phyloP scores from a whole-genome alignment of 2,329 filamentous ascomycete species.

The Calonectria naviculata region DNA sequence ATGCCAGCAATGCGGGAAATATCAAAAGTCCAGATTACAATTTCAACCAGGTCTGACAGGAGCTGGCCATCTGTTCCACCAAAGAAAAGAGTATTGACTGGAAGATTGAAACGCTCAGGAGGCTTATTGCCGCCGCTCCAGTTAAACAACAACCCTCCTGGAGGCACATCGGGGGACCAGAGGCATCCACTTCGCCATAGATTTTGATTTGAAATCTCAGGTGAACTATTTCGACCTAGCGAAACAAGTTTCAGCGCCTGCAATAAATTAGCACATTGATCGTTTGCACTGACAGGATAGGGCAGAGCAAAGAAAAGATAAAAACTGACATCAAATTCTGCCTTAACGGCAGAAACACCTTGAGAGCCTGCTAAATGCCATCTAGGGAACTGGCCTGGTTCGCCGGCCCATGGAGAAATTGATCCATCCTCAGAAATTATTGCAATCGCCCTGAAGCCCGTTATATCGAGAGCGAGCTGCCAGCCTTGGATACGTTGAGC shows the following conservation, averaged over 20 bases:
- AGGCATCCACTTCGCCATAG: conserved; percentile 19
- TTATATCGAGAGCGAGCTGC: conserved; percentile 23
- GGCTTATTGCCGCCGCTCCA: not conserved
- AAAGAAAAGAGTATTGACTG: conserved; percentile 19
- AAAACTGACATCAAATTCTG: conserved; percentile 27
- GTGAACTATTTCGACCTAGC: conserved; percentile 10
- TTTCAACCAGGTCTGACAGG: conserved; percentile 4
- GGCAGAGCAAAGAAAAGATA: not conserved
- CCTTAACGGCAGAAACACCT: conserved; percentile 19
- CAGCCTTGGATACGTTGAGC: conserved; percentile 22
- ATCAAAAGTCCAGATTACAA: conserved; percentile 23
- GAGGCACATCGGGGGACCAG: conserved; percentile 23
- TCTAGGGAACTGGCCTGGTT: conserved; percentile 7
- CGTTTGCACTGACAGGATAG: too few relatives aligned
- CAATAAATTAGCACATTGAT: not conserved
- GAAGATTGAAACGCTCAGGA: not conserved
- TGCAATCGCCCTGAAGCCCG: conserved; percentile 17
- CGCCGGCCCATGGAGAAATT: conserved; percentile 19
- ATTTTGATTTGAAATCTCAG: too few relatives aligned
- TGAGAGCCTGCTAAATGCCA: conserved; percentile 14
- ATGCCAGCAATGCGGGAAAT: conserved; percentile 10
- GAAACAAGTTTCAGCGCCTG: conserved; percentile 28
- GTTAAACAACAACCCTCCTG: conserved; percentile 11
- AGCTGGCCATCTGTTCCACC: conserved; percentile 8
- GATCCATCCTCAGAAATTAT: conserved; percentile 9